phyloP scores from a whole-genome alignment of 805 yeast genomes.

The Metschnikowia gelsemii region DNA sequence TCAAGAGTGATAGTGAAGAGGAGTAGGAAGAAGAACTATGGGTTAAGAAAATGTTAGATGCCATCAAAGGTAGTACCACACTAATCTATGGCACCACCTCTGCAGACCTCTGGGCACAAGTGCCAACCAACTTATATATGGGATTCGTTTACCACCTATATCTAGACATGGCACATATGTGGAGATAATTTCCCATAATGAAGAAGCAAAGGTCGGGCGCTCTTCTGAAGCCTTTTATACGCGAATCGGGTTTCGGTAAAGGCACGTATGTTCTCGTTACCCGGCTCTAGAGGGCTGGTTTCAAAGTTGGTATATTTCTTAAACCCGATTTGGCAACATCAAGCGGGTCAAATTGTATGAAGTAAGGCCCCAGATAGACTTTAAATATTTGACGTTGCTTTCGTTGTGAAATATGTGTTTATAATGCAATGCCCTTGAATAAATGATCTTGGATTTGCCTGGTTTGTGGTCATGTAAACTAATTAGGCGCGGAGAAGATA shows the following conservation, averaged over 20 bases:
- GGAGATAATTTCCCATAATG: constrained; percentile 36
- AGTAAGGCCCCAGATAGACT: too few relatives aligned
- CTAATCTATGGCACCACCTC: constrained; percentile 25
- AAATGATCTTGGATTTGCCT: too few relatives aligned
- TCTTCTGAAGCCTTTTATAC: constrained; percentile 1
- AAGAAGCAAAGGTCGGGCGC: neutral
- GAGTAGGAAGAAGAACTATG: neutral
- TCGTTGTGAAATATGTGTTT: neutral
- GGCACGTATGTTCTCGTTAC: constrained; percentile 7
- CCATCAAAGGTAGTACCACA: constrained; percentile 26
- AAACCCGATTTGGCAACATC: neutral
- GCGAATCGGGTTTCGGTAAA: constrained; percentile 1
- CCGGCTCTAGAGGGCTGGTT: constrained; percentile 6
- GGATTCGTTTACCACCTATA: constrained; percentile 45
- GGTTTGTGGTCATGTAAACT: too few relatives aligned
- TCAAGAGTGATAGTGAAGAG: too few relatives aligned
- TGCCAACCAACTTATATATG: constrained; percentile 26
- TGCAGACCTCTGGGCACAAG: constrained; percentile 25
- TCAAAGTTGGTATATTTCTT: neutral
- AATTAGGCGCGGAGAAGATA: too few relatives aligned
- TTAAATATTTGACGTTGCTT: neutral
- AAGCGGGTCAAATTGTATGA: too few relatives aligned
- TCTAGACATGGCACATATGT: constrained; percentile 34
- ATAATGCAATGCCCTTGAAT: too few relatives aligned
- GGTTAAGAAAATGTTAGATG: constrained; percentile 17